Base-by-base conservation (phyloP, 164 flowering plant genomes). In the grape (Vitis vinifera) region DNA sequence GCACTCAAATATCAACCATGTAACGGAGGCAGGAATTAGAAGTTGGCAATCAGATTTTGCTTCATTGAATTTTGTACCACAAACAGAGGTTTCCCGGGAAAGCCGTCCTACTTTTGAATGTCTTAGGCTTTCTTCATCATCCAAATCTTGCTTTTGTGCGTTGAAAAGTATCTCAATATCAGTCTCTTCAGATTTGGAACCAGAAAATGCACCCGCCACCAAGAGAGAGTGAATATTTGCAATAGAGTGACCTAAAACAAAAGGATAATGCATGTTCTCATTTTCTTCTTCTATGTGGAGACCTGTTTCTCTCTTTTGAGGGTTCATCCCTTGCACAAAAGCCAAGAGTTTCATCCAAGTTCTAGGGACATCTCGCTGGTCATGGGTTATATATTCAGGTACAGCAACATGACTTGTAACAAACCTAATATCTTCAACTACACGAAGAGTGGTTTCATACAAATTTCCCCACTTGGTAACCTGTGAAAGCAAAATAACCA, bases 261-360 rank as follows among this genome's bases (percentile, higher is more conserved):
- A 91, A 62, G 95, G 92, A 51, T 78, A 55, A 63, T 87, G 83
- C 63, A 82, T 71, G 73, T 80, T 76, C 30, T 89, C 98, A 84
- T 83, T 87, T 77, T 96, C 98, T 72, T 91, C 97, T 73, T 92
- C 97, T 49, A 87, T 73, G 71, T 80, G 93, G 63, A 83, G 71
- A 47, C 91, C 90, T 9, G 87, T 85, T 69, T 87, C 97, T 81
- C 99, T 81, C 83, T 88, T 96, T 69, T 76, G 90, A 66, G 97
- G 90, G 69, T 84, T 83, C 91, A 92, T 89, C 48, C 97, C 98
- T 84, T 96, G 99, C 77, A 92, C 84, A 86, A 76, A 89, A 67
- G 86, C 66, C 82, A 91, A 75, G 13, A 96, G 88, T 69, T 65
- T 79, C 73, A 93, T 76, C 97, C 98, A 96, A 47, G 84, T 77